Evolutionary conservation across 352 stramenopile genomes (phyloP).

Genomic region (Globisporangium barbulae): DNA sequence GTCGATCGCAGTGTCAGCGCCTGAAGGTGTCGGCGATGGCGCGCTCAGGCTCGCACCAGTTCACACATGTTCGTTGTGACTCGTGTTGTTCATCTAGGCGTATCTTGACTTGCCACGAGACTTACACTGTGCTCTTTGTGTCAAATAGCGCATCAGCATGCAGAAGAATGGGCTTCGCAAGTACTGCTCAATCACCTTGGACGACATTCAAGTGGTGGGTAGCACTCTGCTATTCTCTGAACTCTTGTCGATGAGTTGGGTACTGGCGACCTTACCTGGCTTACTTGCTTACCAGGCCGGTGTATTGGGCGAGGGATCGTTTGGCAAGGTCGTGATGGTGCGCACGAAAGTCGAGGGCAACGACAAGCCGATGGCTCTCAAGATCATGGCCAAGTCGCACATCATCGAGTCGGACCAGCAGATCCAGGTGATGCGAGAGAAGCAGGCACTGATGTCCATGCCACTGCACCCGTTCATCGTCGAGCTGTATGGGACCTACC

Average conservation of each 20-base stretch:
- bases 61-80: conserved; percentile 38
- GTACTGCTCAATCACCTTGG: conserved; percentile 46
- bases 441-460: conserved; percentile 85
- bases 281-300: conserved; percentile 35
- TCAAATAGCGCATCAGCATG: conserved; percentile 46
- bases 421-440: conserved; percentile 92
- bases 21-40: conserved; percentile 53
- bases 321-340: conserved; percentile 95
- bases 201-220: conserved; percentile 65
- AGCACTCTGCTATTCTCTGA: neutral
- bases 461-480: conserved; percentile 91
- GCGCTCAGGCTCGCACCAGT: conserved; percentile 51
- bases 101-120: neutral
- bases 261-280: neutral
- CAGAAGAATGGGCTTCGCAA: conserved; percentile 39
- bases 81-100: neutral
- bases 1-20: conserved; percentile 59
- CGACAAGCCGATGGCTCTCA: conserved; percentile 82
- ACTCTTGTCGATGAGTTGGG: neutral
- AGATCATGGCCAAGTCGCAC: conserved; percentile 91
- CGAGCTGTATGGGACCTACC: conserved; percentile 88
- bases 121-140: conserved; percentile 7
- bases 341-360: conserved; percentile 54
- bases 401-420: conserved; percentile 93
- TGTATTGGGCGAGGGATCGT: conserved; percentile 94